phyloP scores from a whole-genome alignment of 106 monocot species.

The Dendrobium catenatum region DNA sequence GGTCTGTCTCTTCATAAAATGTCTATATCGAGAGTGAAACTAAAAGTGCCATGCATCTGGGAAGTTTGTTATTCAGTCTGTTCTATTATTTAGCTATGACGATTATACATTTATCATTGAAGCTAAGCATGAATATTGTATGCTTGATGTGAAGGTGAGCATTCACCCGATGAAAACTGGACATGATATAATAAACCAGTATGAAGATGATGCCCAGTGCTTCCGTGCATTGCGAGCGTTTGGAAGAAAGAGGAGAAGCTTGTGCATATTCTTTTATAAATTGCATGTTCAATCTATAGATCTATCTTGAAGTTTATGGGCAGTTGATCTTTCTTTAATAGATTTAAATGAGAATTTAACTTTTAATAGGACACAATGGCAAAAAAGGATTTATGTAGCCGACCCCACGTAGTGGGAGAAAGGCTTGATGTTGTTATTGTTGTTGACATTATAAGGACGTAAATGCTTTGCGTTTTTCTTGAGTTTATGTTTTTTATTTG shows the following conservation, averaged over 20 bases:
- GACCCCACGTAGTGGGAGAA: no score
- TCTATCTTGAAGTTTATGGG: no score
- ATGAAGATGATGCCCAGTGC: not conserved
- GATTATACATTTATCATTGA: not conserved
- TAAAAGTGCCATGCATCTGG: not conserved
- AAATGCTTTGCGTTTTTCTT: no score
- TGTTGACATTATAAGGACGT: no score
- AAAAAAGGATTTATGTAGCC: no score
- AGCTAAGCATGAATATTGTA: not conserved
- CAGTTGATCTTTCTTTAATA: no score
- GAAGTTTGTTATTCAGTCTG: not conserved
- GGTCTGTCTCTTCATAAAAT: conserved; percentile 17
- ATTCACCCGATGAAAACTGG: not conserved
- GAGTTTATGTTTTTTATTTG: no score
- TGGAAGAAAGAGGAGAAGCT: not conserved
- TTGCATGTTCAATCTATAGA: not conserved
- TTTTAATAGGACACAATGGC: no score
- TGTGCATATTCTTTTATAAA: not conserved
- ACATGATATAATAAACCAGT: not conserved
- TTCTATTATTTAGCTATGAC: not conserved
- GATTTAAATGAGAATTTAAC: no score
- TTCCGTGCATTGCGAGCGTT: not conserved
- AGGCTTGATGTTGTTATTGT: no score
- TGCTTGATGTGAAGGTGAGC: not conserved
- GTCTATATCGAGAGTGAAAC: not conserved